Percentiles rank a stretch among this genome's conserved stretches.
Evolutionary conservation across 2,329 filamentous ascomycete genomes (phyloP).

Genomic region (Penicillium freii): DNA sequence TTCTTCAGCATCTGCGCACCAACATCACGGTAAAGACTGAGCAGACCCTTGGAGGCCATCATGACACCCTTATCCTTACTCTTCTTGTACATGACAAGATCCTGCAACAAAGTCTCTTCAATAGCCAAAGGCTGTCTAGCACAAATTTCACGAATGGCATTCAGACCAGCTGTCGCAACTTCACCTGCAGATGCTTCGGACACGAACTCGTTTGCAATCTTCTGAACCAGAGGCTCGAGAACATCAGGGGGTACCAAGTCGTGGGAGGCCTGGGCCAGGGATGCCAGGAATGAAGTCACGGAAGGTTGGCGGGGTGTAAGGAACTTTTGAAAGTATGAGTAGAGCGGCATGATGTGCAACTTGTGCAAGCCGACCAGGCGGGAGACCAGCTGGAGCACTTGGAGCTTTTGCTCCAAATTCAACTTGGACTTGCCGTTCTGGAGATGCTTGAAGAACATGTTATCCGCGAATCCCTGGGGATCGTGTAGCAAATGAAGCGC

Average conservation of each 20-base stretch:
- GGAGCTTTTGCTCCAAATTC: constrained; percentile 80
- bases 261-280: constrained; percentile 86
- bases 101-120: constrained; percentile 91
- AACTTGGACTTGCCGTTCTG: constrained; percentile 83
- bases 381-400: constrained; percentile 88
- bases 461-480: constrained; percentile 89
- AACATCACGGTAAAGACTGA: constrained; percentile 88
- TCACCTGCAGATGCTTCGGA: constrained; percentile 89
- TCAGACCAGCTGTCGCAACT: constrained; percentile 86
- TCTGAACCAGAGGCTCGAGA: constrained; percentile 83
- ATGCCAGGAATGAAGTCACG: constrained; percentile 91
- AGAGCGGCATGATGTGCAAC: constrained; percentile 82
- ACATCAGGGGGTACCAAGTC: constrained; percentile 88
- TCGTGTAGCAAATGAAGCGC: constrained; percentile 91
- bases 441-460: constrained; percentile 84
- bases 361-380: constrained; percentile 90
- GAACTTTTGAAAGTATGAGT: constrained; percentile 94
- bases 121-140: constrained; percentile 92
- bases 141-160: constrained; percentile 92
- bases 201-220: constrained; percentile 98
- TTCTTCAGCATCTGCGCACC: constrained; percentile 85
- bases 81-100: constrained; percentile 92
- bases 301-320: constrained; percentile 83
- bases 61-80: constrained; percentile 99
- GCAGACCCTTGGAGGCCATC: constrained; percentile 92